Base-by-base conservation (phyloP, 2,329 filamentous ascomycete species). In the Calonectria crousiana region DNA sequence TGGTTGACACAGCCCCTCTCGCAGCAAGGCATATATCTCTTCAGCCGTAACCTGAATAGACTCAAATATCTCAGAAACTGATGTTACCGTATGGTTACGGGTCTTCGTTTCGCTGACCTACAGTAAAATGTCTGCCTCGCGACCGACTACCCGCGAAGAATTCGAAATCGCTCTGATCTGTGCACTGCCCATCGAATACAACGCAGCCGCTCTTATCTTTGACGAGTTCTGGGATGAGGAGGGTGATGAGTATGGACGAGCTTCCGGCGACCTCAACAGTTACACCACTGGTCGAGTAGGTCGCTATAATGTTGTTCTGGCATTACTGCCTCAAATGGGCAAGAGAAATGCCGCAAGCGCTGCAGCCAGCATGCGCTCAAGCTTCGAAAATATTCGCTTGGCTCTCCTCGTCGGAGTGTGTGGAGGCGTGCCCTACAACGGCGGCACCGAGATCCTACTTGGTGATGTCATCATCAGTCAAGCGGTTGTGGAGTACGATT, bases 371-470 rank as follows among this genome's bases (percentile, higher is more conserved):
- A 73, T 86, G 14, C 78, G 80, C 0, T 77, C 77, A 11, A 87
- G 83, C 68, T 87, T 84, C 60, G 66, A 69, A 0, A 69, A 74
- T 9, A 60, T 87, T 14, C 78, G 76, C 41, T 73, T 86, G 0
- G 83, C 77, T 4, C 67, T 87, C 1, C 56, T 87, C 1, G 84
- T 85, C 6, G 86, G 86, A 1, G 78, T 87, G 1, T 87, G 85
- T 69, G 86, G 85, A 10, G 85, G 81, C 26, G 78, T 82, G 8
- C 84, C 85, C 20, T 41, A 58, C 64, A n/a, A 26, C 38, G 18
- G 68, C 56, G 5, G 51, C 36, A 11, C 79, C 82, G 71, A 69
- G 9, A 76, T 80, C 18, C 32, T 82, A 1, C 76, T 85, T 0
- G 83, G 84, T 11, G 83, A 85, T 68, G 80, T 85, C 0, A 69